Evolutionary conservation across 768 basidiomycete species (phyloP), one percentile per base, ranked within the genome.

Genomic region (Mycena floridula): DNA sequence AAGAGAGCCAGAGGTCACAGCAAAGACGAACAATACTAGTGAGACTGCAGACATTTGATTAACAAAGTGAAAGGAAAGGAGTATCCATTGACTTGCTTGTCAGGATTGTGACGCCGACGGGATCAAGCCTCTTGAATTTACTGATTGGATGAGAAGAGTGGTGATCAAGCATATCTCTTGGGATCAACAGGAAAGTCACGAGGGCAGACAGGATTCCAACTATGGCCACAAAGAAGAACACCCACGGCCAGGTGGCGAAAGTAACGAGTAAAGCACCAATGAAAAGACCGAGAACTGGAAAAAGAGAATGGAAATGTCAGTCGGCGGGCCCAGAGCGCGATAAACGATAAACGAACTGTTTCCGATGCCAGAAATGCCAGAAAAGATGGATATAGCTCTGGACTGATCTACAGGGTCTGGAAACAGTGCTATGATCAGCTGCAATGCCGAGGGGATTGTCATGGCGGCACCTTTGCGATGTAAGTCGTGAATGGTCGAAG

Each of bases 341-440:
- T 7, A n/a, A 7, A 23, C 7, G 36, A 16, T 15, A 13, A 8
- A 38, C 55, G 27, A 49, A 56, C 69, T 64, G 51, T 73, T 74
- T 1, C 70, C 73, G 22, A 73, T 44, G 16, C 67, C 71, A 22
- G 69, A 70, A 25, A 65, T 61, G n/a, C 71, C 65, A 43, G 69
- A 70, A 44, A 75, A 69, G 1, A 69, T 49, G 3, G 65, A 65
- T 20, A 77, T 64, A 41, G 72, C 74, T 36, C 59, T 63, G 32
- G 66, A 62, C 52, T 75, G 71, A 37, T 68, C 65, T 2, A n/a
- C 47, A 7, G 65, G 64, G 8, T 72, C 65, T 6, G 71, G 66
- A 62, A 70, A 76, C 49, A 73, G 65, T 44, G 66, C 62, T 26
- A 76, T 69, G 32, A 74, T 64, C 20, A 75, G 59, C 25, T 66